Percentiles rank a stretch among this genome's conserved stretches.
Evolutionary conservation across 2,329 filamentous ascomycete species (phyloP).

Genomic region (Metarhizium album): DNA sequence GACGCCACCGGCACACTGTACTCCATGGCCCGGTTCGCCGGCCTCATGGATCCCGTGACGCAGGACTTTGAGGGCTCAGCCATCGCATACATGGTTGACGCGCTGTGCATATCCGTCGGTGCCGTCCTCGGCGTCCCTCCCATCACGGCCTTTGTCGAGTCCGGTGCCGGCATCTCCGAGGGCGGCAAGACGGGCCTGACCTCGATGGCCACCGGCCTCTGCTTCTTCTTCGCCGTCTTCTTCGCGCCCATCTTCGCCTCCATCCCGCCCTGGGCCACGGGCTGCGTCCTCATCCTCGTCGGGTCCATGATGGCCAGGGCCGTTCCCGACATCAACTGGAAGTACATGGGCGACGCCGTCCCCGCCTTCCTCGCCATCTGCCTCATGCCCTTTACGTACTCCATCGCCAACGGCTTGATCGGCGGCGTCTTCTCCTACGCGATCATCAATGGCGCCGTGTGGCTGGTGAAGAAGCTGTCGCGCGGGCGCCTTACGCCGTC

Average conservation of each 20-base stretch:
- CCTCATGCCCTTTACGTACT: slow-evolving; percentile 85
- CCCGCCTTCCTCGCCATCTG: slow-evolving; percentile 77
- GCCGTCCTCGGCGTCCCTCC: slow-evolving; percentile 68
- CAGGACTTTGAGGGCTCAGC: slow-evolving; percentile 83
- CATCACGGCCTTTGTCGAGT: slow-evolving; percentile 80
- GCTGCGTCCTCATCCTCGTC: slow-evolving; percentile 77
- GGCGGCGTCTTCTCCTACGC: slow-evolving; percentile 69
- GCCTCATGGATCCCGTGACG: slow-evolving; percentile 68
- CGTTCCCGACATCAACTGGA: slow-evolving; percentile 80
- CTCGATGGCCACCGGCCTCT: slow-evolving; percentile 64
- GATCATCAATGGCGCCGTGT: slow-evolving; percentile 61
- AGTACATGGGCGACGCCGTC: slow-evolving; percentile 71
- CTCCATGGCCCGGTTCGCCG: slow-evolving; percentile 78
- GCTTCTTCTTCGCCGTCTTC: slow-evolving; percentile 81
- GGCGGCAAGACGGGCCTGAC: slow-evolving; percentile 80
- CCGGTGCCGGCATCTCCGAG: slow-evolving; percentile 82
- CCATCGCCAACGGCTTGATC: slow-evolving; percentile 78
- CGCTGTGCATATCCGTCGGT: slow-evolving; percentile 67
- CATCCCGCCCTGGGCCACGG: slow-evolving; percentile 82
- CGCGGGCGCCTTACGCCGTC: slow-evolving; percentile 61
- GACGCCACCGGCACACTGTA: slow-evolving; percentile 81
- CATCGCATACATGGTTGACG: slow-evolving; percentile 75
- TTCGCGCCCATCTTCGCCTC: slow-evolving; percentile 86
- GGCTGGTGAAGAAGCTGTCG: slow-evolving; percentile 54
- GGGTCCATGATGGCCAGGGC: slow-evolving; percentile 78